Percentiles rank a stretch among this genome's conserved stretches.
Conservation (phyloP, 768 basidiomycete genomes). For the Xerocomus potaroensis region DNA sequence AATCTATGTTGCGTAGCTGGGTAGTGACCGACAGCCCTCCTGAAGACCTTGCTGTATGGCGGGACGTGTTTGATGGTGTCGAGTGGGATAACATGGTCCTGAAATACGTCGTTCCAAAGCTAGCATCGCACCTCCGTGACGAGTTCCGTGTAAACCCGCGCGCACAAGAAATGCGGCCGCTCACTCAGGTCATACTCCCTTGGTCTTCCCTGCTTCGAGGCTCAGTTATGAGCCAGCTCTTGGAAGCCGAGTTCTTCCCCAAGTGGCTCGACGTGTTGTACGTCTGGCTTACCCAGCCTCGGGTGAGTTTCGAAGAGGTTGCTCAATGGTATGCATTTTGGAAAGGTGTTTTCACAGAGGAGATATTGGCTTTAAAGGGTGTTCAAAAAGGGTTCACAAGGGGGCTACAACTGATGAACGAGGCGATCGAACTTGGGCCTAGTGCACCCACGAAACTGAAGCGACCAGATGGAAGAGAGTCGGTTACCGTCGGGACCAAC, state of each 20-base stretch:
- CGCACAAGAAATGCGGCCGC: slow-evolving; percentile 80
- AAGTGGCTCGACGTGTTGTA: slow-evolving; percentile 94
- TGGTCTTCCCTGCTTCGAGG: slow-evolving; percentile 76
- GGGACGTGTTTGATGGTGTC: slow-evolving; percentile 69
- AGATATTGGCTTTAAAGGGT: slow-evolving; percentile 58
- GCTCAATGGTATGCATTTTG: slow-evolving; percentile 91
- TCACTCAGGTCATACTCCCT: slow-evolving; percentile 60
- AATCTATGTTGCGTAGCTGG: slow-evolving; percentile 76
- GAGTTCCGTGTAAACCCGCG: slow-evolving; percentile 91
- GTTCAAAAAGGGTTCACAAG: slow-evolving; percentile 79
- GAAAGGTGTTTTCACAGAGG: slow-evolving; percentile 74
- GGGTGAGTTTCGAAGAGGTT: slow-evolving; percentile 86
- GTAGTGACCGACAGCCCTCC: slow-evolving; percentile 66
- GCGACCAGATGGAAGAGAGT: slow-evolving; percentile 62
- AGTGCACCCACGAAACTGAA: slow-evolving; percentile 64
- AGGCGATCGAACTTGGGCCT: slow-evolving; percentile 82
- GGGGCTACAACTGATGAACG: slow-evolving; percentile 91
- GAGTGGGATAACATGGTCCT: slow-evolving; percentile 94
- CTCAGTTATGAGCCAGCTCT: slow-evolving; percentile 74
- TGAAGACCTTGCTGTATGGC: slow-evolving; percentile 75
- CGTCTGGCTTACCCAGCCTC: slow-evolving; percentile 89
- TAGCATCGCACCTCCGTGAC: slow-evolving; percentile 75
- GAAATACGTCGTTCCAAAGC: slow-evolving; percentile 88
- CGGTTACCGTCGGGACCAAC: slow-evolving; percentile 29
- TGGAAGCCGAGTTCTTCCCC: slow-evolving; percentile 93